A percentile compares a stretch with the other conserved stretches of the same genome.
Evolutionary conservation across 2,329 filamentous ascomycete genomes (phyloP).

Genomic region (Aureobasidium musti): DNA sequence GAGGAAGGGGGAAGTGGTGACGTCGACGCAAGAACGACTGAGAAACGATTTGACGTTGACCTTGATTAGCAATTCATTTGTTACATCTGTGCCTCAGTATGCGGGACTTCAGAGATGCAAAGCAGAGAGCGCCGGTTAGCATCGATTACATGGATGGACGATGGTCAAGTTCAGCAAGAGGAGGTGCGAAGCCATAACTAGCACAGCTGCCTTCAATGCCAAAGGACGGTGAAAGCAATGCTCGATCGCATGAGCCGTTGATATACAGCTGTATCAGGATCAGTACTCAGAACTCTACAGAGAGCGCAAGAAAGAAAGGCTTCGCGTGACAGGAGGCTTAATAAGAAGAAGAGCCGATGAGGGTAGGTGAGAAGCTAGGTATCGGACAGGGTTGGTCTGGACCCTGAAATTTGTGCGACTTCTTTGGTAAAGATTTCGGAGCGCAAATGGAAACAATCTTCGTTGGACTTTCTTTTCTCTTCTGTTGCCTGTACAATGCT

Average conservation of each 20-base stretch:
- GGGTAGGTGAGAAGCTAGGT: not conserved
- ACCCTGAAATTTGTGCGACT: conserved; percentile 12
- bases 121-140: too few relatives aligned
- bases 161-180: too few relatives aligned
- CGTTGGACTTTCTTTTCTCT: not conserved
- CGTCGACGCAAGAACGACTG: not conserved
- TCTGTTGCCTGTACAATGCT: conserved; percentile 45
- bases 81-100: not conserved
- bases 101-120: too few relatives aligned
- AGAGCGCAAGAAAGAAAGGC: too few relatives aligned
- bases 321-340: not conserved
- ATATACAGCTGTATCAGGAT: too few relatives aligned
- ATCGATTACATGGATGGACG: too few relatives aligned
- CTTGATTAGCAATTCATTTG: not conserved
- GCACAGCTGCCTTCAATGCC: too few relatives aligned
- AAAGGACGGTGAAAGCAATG: too few relatives aligned
- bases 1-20: not conserved
- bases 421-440: conserved; percentile 12
- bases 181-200: too few relatives aligned
- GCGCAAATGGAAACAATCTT: conserved; percentile 1
- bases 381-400: not conserved
- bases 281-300: too few relatives aligned
- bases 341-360: not conserved
- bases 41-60: not conserved
- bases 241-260: too few relatives aligned